phyloP scores from a whole-genome alignment of 257 asterid species.

The Scutellaria barbata region DNA sequence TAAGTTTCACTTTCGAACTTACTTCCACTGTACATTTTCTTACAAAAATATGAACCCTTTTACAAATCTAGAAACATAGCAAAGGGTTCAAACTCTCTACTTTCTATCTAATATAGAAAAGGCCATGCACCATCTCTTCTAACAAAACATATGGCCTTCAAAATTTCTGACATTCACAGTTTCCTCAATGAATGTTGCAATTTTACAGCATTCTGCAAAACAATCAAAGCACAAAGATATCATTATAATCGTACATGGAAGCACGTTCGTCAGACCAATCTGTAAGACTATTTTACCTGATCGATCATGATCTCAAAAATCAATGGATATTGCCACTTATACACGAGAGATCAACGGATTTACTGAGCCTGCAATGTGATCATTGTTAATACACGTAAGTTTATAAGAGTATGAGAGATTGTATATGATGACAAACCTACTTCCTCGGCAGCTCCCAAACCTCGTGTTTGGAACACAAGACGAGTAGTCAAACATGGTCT shows the following conservation, averaged over 20 bases:
- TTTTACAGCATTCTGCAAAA: conserved; percentile 26
- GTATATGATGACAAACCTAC: no score
- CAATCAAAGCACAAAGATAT: not conserved
- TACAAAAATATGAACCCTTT: no score
- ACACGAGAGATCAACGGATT: not conserved
- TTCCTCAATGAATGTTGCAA: conserved; percentile 17
- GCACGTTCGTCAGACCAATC: not conserved
- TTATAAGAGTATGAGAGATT: no score
- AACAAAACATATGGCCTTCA: conserved; percentile 20
- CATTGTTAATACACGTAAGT: no score
- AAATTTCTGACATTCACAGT: conserved; percentile 30
- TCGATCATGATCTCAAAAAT: not conserved
- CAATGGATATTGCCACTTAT: not conserved
- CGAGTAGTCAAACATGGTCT: not conserved
- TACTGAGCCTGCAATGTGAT: conserved; percentile 32
- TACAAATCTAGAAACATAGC: no score
- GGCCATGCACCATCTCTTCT: conserved; percentile 24
- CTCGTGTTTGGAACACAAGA: conserved; percentile 4
- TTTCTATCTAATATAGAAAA: not conserved
- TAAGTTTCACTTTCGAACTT: no score
- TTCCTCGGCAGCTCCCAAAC: no score
- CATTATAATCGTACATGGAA: not conserved
- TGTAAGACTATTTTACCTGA: not conserved
- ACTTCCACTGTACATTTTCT: no score
- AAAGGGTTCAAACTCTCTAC: no score